phyloP scores from a whole-genome alignment of 2,329 filamentous ascomycete genomes.

The Trichoderma asperellum region DNA sequence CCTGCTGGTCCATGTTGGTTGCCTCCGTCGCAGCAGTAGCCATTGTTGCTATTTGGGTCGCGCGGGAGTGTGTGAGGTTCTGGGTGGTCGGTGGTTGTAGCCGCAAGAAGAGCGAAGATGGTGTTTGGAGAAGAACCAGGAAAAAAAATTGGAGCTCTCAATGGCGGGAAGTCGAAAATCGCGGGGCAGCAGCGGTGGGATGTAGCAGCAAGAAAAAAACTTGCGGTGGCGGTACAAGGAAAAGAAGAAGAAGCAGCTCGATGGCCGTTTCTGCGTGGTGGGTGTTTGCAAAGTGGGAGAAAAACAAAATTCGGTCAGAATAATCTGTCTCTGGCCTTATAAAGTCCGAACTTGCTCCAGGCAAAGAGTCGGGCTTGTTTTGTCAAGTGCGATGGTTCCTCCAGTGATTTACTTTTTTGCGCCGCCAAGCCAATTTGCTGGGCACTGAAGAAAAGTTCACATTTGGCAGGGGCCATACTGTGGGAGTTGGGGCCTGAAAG shows the following conservation, averaged over 20 bases:
- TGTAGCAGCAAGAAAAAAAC: constrained; percentile 30
- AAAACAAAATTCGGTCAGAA: background rate
- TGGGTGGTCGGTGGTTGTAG: background rate
- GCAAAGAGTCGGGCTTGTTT: constrained; percentile 38
- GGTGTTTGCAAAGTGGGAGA: background rate
- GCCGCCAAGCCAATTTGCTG: background rate
- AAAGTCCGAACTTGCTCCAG: constrained; percentile 46
- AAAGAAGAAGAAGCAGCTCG: constrained; percentile 32
- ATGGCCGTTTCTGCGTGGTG: constrained; percentile 38
- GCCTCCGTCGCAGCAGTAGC: constrained; percentile 42
- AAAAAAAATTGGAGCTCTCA: constrained; percentile 13
- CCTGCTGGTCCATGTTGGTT: constrained; percentile 55
- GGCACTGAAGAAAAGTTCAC: constrained; percentile 16
- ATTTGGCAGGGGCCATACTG: background rate
- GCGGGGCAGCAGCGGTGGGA: constrained; percentile 37
- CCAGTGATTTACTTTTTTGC: background rate
- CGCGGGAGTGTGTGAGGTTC: background rate
- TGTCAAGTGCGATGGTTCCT: constrained; percentile 8
- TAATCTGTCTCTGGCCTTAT: background rate
- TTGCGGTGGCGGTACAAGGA: constrained; percentile 33
- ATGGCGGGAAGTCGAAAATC: constrained; percentile 32
- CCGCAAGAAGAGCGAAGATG: background rate
- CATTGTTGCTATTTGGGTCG: constrained; percentile 38
- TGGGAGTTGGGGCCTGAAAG: background rate
- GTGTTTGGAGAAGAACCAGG: background rate